Percentiles rank a stretch among this genome's conserved stretches.
These are phyloP conservation scores for Wallacemonas rigidus DNA, from an alignment of 208 protist genomes.

Conservation along the genomic window DNA sequence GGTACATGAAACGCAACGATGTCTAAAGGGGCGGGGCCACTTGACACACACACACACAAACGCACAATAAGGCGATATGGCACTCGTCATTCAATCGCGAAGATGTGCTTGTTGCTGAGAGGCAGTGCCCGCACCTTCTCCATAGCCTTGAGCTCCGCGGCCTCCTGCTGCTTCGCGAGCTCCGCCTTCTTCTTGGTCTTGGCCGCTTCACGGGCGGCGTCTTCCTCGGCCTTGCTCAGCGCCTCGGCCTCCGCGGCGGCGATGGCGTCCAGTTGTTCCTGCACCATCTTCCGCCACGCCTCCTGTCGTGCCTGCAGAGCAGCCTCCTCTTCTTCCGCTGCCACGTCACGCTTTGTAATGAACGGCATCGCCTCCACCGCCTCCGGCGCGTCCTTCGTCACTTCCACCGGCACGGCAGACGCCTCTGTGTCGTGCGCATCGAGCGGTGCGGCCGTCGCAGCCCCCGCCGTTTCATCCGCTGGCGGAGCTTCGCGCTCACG, in stretches of 20 bases:
- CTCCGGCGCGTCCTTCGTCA: background rate
- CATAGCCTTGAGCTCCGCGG: slow-evolving; percentile 33
- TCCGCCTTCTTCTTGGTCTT: slow-evolving; percentile 40
- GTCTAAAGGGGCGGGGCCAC: too few relatives aligned
- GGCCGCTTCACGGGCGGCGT: slow-evolving; percentile 32
- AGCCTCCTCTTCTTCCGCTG: slow-evolving; percentile 22
- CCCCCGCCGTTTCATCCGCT: too few relatives aligned
- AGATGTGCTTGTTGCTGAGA: slow-evolving; percentile 78
- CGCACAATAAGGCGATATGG: background rate
- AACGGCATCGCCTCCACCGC: slow-evolving; percentile 17
- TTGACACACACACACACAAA: background rate
- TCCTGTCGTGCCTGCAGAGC: slow-evolving; percentile 58
- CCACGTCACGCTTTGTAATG: slow-evolving; percentile 21
- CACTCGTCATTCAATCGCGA: slow-evolving; percentile 69
- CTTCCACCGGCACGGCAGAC: background rate
- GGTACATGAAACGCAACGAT: too few relatives aligned
- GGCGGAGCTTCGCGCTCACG: too few relatives aligned
- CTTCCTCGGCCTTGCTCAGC: slow-evolving; percentile 41
- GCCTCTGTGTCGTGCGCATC: background rate
- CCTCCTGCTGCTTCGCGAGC: slow-evolving; percentile 52
- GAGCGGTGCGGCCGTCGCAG: too few relatives aligned
- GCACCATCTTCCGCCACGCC: slow-evolving; percentile 57
- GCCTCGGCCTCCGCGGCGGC: slow-evolving; percentile 29
- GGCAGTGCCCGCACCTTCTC: slow-evolving; percentile 60
- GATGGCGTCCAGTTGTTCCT: slow-evolving; percentile 38